Evolutionary conservation across 305 asterid species (phyloP).

Genomic region (Rubia tinctorum): DNA sequence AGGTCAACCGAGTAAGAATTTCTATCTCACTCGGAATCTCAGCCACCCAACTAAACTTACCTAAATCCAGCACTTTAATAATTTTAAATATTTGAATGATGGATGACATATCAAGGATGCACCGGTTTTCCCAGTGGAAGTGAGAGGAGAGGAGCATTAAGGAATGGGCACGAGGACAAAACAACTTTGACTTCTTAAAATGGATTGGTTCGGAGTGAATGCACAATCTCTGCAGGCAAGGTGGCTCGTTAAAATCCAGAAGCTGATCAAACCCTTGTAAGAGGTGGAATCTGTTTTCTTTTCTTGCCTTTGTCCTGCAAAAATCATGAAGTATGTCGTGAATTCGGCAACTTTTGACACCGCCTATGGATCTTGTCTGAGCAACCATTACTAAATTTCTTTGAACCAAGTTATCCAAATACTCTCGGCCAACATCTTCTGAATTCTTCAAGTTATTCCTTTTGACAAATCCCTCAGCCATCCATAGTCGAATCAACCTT

Average conservation of each 20-base stretch:
- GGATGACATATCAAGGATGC: background rate
- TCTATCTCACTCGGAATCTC: background rate
- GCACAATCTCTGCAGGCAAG: background rate
- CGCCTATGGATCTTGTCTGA: background rate
- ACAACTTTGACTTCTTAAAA: background rate
- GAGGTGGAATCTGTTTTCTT: background rate
- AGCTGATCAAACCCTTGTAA: background rate
- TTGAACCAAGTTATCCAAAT: background rate
- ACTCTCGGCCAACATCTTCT: background rate
- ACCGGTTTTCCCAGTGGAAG: background rate
- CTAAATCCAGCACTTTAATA: background rate
- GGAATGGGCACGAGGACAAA: background rate
- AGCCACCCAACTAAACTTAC: background rate
- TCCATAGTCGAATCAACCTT: background rate
- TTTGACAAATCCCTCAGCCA: background rate
- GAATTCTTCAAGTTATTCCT: background rate
- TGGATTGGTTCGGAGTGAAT: background rate
- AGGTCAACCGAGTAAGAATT: background rate
- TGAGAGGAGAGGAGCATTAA: background rate
- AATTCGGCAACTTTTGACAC: background rate
- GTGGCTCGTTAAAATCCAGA: background rate
- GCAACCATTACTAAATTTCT: background rate
- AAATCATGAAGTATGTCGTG: background rate
- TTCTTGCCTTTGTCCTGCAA: background rate
- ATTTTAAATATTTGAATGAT: background rate